These are phyloP conservation scores for Pichia thaimueangensis DNA, from an alignment of 805 yeast species.

Conservation along the genomic window DNA sequence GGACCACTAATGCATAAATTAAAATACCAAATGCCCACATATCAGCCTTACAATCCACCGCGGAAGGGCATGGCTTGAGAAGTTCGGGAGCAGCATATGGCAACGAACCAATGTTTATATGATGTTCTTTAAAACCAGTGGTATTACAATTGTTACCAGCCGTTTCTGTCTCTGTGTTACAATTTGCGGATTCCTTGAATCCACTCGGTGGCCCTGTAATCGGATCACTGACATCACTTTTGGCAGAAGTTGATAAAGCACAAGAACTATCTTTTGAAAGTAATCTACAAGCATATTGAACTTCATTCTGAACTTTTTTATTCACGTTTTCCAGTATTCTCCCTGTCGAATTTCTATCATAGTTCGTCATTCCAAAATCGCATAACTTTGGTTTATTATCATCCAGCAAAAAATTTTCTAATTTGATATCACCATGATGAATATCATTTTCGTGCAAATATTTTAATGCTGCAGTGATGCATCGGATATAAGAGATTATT, in stretches of 20 bases:
- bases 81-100: slow-evolving; percentile 93
- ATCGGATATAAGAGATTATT: slow-evolving; percentile 38
- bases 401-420: slow-evolving; percentile 74
- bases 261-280: background rate
- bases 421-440: slow-evolving; percentile 78
- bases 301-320: background rate
- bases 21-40: slow-evolving; percentile 89
- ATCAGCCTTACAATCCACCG: slow-evolving; percentile 64
- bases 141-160: background rate
- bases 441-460: slow-evolving; percentile 60
- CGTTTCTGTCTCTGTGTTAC: background rate
- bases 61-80: slow-evolving; percentile 52
- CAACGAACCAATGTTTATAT: slow-evolving; percentile 61
- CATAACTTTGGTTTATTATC: slow-evolving; percentile 50
- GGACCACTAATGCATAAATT: slow-evolving; percentile 63
- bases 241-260: background rate
- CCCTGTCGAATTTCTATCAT: slow-evolving; percentile 3
- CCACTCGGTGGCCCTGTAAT: background rate
- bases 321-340: background rate
- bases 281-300: background rate
- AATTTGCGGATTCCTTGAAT: background rate
- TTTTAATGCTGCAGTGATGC: slow-evolving; percentile 51
- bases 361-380: slow-evolving; percentile 80
- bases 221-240: background rate
- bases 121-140: background rate